These are phyloP conservation scores for Cystobasidium sp. DNA, from an alignment of 1,284 basidiomycete species.

Conservation along the genomic window DNA sequence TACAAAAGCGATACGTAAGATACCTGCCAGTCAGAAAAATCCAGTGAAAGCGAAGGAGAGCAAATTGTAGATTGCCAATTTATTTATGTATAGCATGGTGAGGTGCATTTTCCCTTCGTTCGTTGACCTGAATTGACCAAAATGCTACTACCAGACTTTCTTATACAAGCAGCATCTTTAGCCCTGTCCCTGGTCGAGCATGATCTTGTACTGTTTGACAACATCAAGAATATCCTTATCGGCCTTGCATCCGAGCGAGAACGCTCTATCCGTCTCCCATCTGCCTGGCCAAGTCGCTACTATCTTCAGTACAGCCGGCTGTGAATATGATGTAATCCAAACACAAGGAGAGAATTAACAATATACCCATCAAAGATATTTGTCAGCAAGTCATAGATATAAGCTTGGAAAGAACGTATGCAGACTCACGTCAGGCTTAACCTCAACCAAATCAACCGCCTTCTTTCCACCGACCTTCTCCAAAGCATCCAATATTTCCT, in stretches of 20 bases:
- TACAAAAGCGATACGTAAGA: conserved; percentile 23
- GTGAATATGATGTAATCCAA: background rate
- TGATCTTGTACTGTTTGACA: conserved; percentile 40
- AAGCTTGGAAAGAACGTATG: background rate
- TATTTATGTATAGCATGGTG: background rate
- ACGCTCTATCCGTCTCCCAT: conserved; percentile 40
- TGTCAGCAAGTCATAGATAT: too few species aligned
- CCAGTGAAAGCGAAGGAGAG: background rate
- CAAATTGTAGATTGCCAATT: conserved; percentile 4
- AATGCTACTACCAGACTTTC: background rate
- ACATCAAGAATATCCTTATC: conserved; percentile 37
- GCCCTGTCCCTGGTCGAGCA: conserved; percentile 35
- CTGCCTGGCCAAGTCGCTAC: conserved; percentile 38
- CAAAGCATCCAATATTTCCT: conserved; percentile 58
- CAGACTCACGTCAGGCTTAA: conserved; percentile 54
- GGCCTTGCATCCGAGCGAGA: conserved; percentile 35
- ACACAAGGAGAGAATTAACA: background rate
- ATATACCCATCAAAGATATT: background rate
- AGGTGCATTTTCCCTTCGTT: background rate
- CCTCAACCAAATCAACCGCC: conserved; percentile 56
- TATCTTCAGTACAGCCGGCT: conserved; percentile 31
- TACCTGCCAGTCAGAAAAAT: background rate
- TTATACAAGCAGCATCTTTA: background rate
- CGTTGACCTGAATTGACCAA: background rate
- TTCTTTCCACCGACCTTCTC: conserved; percentile 57